phyloP scores from a whole-genome alignment of 2,329 filamentous ascomycete species.

The Phaeosphaeriaceae sp. region DNA sequence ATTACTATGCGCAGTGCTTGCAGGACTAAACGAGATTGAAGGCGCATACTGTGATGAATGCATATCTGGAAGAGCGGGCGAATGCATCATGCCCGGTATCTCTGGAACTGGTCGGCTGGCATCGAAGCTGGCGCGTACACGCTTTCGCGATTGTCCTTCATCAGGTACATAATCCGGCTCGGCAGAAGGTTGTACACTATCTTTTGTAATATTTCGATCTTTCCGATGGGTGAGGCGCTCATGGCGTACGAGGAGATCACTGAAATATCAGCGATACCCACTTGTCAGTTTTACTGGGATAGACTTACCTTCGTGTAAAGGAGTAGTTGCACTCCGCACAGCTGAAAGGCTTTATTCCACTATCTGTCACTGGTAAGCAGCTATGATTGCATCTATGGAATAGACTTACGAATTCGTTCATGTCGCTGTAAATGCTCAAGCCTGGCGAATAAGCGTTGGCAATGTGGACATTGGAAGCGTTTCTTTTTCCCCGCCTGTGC shows the following conservation, averaged over 20 bases:
- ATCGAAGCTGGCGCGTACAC: constrained; percentile 35
- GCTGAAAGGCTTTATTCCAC: constrained; percentile 50
- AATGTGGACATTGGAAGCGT: constrained; percentile 42
- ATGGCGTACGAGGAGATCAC: constrained; percentile 51
- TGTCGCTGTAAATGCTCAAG: constrained; percentile 51
- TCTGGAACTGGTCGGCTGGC: constrained; percentile 32
- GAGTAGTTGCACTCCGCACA: constrained; percentile 50
- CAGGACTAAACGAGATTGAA: constrained; percentile 19
- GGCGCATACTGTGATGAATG: constrained; percentile 23
- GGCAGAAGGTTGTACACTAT: constrained; percentile 7
- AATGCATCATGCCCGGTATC: constrained; percentile 35
- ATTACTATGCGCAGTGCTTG: constrained; percentile 29
- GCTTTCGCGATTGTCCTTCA: constrained; percentile 32
- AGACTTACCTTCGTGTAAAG: constrained; percentile 50
- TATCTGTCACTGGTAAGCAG: constrained; percentile 37
- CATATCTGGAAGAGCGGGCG: constrained; percentile 27
- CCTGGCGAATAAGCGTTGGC: constrained; percentile 44
- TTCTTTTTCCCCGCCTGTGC: constrained; percentile 42
- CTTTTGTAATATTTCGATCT: constrained; percentile 19
- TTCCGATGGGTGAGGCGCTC: constrained; percentile 49
- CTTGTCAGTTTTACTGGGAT: not conserved
- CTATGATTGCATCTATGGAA: not conserved
- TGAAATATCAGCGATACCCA: constrained; percentile 21
- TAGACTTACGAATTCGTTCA: constrained; percentile 47
- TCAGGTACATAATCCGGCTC: constrained; percentile 13